Base-by-base conservation (phyloP, 2,329 filamentous ascomycete genomes). In the Septoria linicola region DNA sequence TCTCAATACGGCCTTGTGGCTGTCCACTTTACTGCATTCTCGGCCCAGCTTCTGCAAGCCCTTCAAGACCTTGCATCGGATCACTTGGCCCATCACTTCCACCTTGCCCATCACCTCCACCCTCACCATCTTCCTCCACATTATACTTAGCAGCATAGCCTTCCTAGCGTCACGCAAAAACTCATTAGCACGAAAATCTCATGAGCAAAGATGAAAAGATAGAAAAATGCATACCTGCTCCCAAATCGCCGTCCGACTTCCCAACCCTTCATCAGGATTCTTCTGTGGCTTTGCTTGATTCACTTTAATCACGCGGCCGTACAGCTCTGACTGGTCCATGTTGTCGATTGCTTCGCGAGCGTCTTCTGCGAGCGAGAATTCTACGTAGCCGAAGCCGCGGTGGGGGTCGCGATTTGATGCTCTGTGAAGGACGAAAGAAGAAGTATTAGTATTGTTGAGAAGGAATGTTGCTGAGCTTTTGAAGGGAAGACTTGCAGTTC, bases 331-430 rank as follows among this genome's bases (percentile, higher is more conserved):
- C 69, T 96, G 90, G 68, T 99, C 89, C 92, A 99, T 97, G 68
- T 99, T 99, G 77, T 97, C 90, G 69, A 99, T 96, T 43, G 93
- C 93, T 72, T 97, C 92, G 65, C 85, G 85, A 21, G 91, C 92
- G 72, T 99, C 93, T 51, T 85, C 82, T 10, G 83, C 79, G 51
- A 89, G 81, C 64, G 96, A 90, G 66, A 88, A 99, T 67, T 99
- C 93, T 43, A 99, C 88, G 68, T 99, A 97, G 52, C 91, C 93
- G 70, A 97, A 99, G 1, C 95, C 93, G 45, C 91, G 80, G 70
- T 99, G 93, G 23, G 83, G 76, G 34, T 95, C 88, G 41, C 80
- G 83, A 5, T 87, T 83, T 57, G 88, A 90, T 59, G 87, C 46
- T 42, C 65, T 67, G 49, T 8, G n/a, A 3, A 3, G 25, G n/a